Conservation (phyloP, 441 rosid genomes). For the Manihot esculenta region DNA sequence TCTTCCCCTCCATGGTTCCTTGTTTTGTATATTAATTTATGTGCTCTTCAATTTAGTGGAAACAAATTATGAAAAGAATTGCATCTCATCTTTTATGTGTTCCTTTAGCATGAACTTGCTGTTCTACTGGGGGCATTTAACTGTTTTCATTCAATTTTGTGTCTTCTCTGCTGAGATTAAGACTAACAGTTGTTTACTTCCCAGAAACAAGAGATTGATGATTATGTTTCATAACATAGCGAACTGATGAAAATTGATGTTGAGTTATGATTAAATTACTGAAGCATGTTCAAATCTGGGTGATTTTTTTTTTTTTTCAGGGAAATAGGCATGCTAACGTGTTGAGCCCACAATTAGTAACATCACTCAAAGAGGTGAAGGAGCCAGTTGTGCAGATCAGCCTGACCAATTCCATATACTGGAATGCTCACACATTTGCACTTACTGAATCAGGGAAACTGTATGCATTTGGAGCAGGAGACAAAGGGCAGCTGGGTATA, state of each 20-base stretch:
- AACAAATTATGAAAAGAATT: too few species aligned
- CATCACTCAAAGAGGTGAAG: slow-evolving; percentile 65
- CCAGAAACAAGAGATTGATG: background rate
- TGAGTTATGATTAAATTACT: background rate
- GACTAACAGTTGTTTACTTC: too few species aligned
- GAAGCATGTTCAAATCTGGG: background rate
- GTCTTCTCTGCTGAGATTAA: too few species aligned
- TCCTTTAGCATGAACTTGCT: background rate
- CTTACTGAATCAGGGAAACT: slow-evolving; percentile 87
- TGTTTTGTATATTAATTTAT: background rate
- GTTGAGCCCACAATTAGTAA: slow-evolving; percentile 69
- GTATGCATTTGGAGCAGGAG: slow-evolving; percentile 86
- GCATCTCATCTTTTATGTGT: background rate
- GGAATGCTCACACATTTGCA: slow-evolving; percentile 95
- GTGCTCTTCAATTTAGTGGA: too few species aligned
- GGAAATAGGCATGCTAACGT: slow-evolving; percentile 66
- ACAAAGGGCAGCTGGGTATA: slow-evolving; percentile 94
- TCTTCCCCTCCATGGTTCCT: background rate
- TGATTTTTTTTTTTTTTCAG: slow-evolving; percentile 31
- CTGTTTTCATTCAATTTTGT: too few species aligned
- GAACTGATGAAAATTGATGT: background rate
- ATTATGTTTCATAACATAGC: background rate
- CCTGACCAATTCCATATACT: slow-evolving; percentile 75
- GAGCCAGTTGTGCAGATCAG: slow-evolving; percentile 85
- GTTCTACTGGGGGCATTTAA: too few species aligned